Evolutionary conservation across 2,329 filamentous ascomycete genomes (phyloP).

Genomic region (Dothistroma pini): DNA sequence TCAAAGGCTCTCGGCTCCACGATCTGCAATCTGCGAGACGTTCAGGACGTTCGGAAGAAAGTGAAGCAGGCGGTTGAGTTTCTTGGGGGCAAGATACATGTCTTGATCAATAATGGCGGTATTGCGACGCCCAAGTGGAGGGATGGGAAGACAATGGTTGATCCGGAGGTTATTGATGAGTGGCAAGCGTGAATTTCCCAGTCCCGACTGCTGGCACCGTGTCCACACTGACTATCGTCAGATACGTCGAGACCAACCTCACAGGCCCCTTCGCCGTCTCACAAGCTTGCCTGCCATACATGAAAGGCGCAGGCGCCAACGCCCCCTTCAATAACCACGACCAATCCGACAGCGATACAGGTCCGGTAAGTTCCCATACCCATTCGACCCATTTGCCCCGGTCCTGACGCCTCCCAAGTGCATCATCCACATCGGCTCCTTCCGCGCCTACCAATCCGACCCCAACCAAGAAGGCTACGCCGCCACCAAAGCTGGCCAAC

Average conservation of each 20-base stretch:
- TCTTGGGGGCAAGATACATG: slow-evolving; percentile 33
- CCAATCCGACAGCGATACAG: slow-evolving; percentile 18
- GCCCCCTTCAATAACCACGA: slow-evolving; percentile 16
- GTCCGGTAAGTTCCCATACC: slow-evolving; percentile 10
- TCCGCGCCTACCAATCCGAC: slow-evolving; percentile 48
- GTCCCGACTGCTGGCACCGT: neutral
- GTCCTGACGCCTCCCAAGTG: slow-evolving; percentile 9
- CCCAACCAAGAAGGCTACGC: slow-evolving; percentile 49
- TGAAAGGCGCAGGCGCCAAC: slow-evolving; percentile 21
- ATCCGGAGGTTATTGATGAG: slow-evolving; percentile 33
- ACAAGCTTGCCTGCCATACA: slow-evolving; percentile 32
- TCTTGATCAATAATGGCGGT: slow-evolving; percentile 42
- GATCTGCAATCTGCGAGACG: slow-evolving; percentile 34
- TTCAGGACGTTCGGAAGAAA: slow-evolving; percentile 32
- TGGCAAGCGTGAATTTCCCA: slow-evolving; percentile 32
- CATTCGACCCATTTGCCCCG: neutral
- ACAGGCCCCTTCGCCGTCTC: slow-evolving; percentile 34
- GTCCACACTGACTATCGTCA: slow-evolving; percentile 9
- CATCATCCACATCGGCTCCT: slow-evolving; percentile 49
- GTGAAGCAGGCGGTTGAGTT: slow-evolving; percentile 33
- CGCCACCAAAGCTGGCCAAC: slow-evolving; percentile 46
- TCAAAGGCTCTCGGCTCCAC: slow-evolving; percentile 16
- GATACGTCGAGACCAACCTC: slow-evolving; percentile 39
- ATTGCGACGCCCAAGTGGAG: slow-evolving; percentile 35
- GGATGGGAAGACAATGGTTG: slow-evolving; percentile 32